phyloP scores from a whole-genome alignment of 139 green algal species.

The Yamagishiella unicocca region DNA sequence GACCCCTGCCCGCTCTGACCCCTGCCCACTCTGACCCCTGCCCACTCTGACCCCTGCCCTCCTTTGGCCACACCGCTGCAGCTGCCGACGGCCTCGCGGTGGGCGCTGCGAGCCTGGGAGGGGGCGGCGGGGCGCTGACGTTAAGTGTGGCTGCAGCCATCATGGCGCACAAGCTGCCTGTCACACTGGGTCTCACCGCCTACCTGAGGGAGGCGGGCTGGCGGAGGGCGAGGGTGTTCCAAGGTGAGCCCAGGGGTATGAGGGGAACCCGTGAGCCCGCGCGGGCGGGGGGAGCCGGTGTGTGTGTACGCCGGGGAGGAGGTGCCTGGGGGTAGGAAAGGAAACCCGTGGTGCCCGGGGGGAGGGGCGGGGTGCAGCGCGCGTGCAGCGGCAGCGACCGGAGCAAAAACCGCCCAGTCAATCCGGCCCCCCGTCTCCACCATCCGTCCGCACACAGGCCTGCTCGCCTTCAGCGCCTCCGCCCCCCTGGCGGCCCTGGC shows the following conservation, averaged over 20 bases:
- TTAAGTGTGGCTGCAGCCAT: conserved; percentile 64
- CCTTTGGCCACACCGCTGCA: conserved; percentile 8
- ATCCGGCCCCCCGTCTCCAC: too few relatives aligned
- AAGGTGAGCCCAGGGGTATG: conserved; percentile 28
- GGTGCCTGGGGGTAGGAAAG: neutral
- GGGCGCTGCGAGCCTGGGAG: conserved; percentile 64
- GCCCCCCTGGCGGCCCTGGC: conserved; percentile 60
- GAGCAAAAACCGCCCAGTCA: too few relatives aligned
- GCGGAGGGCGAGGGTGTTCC: conserved; percentile 40
- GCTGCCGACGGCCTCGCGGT: conserved; percentile 75
- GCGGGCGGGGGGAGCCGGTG: too few relatives aligned
- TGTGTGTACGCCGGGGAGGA: too few relatives aligned
- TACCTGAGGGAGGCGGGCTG: conserved; percentile 66
- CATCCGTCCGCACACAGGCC: neutral
- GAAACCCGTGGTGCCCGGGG: too few relatives aligned
- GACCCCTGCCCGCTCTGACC: too few relatives aligned
- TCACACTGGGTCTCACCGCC: conserved; percentile 70
- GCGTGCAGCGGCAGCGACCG: neutral
- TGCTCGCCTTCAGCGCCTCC: conserved; percentile 44
- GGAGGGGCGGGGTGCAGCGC: too few relatives aligned
- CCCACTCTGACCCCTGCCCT: too few relatives aligned
- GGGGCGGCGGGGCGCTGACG: conserved; percentile 56
- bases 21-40: too few relatives aligned
- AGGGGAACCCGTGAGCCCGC: too few relatives aligned
- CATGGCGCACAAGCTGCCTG: conserved; percentile 74